Percentiles rank a stretch among this genome's conserved stretches.
Conservation (phyloP, 176 grass and related monocot species). For the Areca catechu region DNA sequence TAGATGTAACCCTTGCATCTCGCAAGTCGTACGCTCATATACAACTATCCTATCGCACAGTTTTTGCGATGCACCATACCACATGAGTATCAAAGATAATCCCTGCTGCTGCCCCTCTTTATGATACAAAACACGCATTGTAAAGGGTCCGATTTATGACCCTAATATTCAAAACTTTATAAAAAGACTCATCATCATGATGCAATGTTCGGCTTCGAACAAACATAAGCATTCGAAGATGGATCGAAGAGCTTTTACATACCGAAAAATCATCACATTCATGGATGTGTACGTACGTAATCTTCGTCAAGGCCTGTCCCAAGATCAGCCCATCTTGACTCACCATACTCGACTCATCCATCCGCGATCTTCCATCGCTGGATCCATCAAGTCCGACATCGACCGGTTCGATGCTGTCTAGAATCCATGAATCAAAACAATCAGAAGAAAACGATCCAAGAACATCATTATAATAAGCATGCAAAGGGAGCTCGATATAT, state of each 20-base stretch:
- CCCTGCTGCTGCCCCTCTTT: too few relatives aligned
- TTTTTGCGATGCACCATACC: too few relatives aligned
- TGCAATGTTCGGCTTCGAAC: too few relatives aligned
- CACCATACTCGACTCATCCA: conserved; percentile 27
- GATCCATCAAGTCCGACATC: conserved; percentile 74
- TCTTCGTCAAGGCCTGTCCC: conserved; percentile 36
- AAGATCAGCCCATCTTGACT: conserved; percentile 18
- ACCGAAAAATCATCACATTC: conserved; percentile 76
- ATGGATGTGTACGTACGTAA: conserved; percentile 75
- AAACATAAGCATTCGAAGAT: not conserved
- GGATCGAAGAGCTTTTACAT: not conserved
- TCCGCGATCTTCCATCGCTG: conserved; percentile 10
- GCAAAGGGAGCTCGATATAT: not conserved
- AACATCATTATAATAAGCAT: not conserved
- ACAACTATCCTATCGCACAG: too few relatives aligned
- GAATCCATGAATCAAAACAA: not conserved
- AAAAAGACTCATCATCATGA: not conserved
- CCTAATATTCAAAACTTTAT: too few relatives aligned
- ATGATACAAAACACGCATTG: too few relatives aligned
- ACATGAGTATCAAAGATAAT: too few relatives aligned
- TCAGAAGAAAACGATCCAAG: not conserved
- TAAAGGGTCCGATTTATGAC: too few relatives aligned
- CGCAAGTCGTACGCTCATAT: too few relatives aligned
- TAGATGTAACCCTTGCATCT: too few relatives aligned
- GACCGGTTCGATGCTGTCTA: conserved; percentile 44